phyloP scores from a whole-genome alignment of 352 stramenopile genomes.

The Phytophthora quininea region DNA sequence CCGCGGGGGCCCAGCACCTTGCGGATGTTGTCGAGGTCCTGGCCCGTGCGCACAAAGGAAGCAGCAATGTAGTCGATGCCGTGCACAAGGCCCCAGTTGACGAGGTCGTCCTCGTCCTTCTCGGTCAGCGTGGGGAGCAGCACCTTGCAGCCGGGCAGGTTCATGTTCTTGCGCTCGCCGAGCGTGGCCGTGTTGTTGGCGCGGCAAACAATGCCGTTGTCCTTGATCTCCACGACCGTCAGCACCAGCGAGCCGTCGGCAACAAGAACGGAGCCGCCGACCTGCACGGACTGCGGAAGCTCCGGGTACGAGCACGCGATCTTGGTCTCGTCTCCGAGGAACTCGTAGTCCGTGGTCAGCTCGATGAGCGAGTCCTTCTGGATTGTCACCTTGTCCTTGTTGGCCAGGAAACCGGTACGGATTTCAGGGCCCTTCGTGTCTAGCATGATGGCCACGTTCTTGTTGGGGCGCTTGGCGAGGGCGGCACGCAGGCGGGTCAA shows the following conservation, averaged over 20 bases:
- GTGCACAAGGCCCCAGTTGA: conserved; percentile 94
- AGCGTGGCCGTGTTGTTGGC: conserved; percentile 84
- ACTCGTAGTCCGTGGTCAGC: conserved; percentile 57
- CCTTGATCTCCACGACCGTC: conserved; percentile 81
- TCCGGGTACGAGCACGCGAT: conserved; percentile 21
- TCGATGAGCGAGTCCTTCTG: conserved; percentile 56
- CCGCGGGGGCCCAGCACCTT: conserved; percentile 74
- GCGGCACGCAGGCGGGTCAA: conserved; percentile 62
- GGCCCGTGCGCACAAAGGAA: conserved; percentile 96
- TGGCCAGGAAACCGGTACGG: conserved; percentile 81
- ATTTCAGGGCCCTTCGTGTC: conserved; percentile 97
- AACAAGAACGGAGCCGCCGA: conserved; percentile 92
- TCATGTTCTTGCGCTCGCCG: conserved; percentile 96
- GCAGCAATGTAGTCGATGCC: conserved; percentile 97
- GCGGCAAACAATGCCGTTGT: conserved; percentile 69
- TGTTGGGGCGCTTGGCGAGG: conserved; percentile 63
- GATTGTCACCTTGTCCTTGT: conserved; percentile 53
- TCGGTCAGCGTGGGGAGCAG: conserved; percentile 90
- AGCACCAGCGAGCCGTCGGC: conserved; percentile 94
- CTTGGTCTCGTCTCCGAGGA: conserved; percentile 16
- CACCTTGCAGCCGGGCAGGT: conserved; percentile 91
- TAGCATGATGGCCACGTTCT: conserved; percentile 91
- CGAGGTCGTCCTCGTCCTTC: conserved; percentile 92
- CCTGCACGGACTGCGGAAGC: conserved; percentile 21
- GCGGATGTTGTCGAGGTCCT: conserved; percentile 96